Base-by-base conservation (phyloP, 2,329 filamentous ascomycete species). In the Fusarium nisikadoi region DNA sequence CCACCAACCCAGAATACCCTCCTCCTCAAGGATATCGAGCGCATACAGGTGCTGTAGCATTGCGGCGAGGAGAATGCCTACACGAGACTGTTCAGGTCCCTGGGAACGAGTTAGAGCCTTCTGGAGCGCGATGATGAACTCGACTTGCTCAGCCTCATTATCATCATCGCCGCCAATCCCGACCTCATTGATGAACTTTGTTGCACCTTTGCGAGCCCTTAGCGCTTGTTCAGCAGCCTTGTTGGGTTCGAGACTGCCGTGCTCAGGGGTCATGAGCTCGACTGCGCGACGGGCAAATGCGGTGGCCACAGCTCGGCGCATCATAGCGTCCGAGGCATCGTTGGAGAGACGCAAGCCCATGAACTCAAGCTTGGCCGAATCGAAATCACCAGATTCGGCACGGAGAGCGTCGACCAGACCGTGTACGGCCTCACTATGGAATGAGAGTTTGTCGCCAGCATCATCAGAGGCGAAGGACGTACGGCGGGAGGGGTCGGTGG, bases 1-100 rank as follows among this genome's bases (percentile, higher is more conserved):
- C 95, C 95, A 98, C 96, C 96, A 99, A 52, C 88, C 88, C 76
- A 95, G 84, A 73, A 97, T 93, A 0, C 93, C 94, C 45, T 98
- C 95, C 78, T 97, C 94, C 79, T 97, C 94, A 3, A 98, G 83
- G 20, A 97, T 87, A 73, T 98, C 96, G 53, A 93, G 82, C 73
- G 93, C 90, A 79, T 97, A 97, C 56, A 98, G 85, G 81, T 94
- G 93, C 83, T 97, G 96, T 74, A 94, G 88, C 75, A 94, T 85
- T 42, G 91, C 93, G 7, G 95, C 87, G 38, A 98, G 87, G 14
- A 98, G 87, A 82, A 77, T 92, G 17, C 88, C 87, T 6, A 84
- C 83, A 64, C 82, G 84, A 29, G 79, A 76, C 31, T 81, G 73
- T 62, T 88, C 87, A 41, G 85, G 88, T 7, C 90, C 91, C 68